Percentiles rank a stretch among this genome's conserved stretches.
Conservation (phyloP, 495 filamentous ascomycete species). For the Lasiosphaeris hirsuta region DNA sequence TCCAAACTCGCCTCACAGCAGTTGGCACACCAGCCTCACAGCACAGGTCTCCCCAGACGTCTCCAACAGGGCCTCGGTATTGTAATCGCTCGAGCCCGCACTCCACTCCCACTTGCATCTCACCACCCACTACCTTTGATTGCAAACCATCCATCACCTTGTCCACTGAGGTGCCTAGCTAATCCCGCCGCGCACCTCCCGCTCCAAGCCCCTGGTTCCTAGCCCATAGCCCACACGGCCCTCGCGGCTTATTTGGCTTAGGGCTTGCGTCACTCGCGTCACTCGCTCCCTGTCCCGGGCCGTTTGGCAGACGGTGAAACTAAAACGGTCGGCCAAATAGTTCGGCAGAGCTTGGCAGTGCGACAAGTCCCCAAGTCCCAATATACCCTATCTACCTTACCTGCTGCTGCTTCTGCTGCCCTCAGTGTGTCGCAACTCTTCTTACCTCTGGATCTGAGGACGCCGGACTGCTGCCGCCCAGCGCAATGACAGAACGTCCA, state of each 20-base stretch:
- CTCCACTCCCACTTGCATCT: background rate
- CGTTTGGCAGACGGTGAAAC: slow-evolving; percentile 13
- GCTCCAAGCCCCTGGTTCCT: background rate
- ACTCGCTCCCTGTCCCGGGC: background rate
- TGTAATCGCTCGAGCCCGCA: background rate
- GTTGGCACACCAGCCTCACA: too few species aligned
- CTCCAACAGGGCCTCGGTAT: too few species aligned
- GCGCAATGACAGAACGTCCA: slow-evolving; percentile 14
- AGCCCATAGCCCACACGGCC: too few species aligned
- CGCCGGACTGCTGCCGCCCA: background rate
- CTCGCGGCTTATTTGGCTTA: slow-evolving; percentile 2
- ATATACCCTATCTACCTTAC: slow-evolving; percentile 14
- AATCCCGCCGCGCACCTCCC: background rate
- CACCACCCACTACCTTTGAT: background rate
- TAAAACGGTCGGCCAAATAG: slow-evolving; percentile 9
- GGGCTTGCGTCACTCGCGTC: slow-evolving; percentile 1
- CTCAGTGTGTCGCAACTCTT: slow-evolving; percentile 10
- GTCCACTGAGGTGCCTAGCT: too few species aligned
- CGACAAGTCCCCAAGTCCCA: slow-evolving; percentile 8
- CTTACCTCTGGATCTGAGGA: background rate
- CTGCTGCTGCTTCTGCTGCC: background rate
- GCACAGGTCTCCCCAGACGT: too few species aligned
- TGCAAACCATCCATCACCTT: too few species aligned
- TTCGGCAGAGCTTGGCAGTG: slow-evolving; percentile 12
- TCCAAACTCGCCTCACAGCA: too few species aligned